Conservation (phyloP, 1,284 basidiomycete genomes). For the Peniophora sp. region DNA sequence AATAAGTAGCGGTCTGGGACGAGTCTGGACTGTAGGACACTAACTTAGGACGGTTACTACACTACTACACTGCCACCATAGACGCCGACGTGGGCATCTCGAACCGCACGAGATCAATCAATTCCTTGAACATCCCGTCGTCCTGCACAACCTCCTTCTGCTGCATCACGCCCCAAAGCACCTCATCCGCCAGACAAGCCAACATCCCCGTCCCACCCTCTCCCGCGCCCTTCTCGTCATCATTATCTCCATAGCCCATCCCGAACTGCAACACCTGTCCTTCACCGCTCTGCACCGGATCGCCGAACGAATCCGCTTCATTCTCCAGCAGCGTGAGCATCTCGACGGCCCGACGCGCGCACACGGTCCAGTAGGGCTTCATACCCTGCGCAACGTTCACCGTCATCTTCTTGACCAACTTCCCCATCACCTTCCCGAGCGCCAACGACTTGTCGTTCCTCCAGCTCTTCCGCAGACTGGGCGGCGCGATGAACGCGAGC, state of each 20-base stretch:
- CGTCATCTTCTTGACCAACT: conserved; percentile 57
- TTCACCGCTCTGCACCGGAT: conserved; percentile 45
- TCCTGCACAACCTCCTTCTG: conserved; percentile 56
- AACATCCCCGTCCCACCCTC: conserved; percentile 71
- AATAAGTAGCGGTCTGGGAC: too few relatives aligned
- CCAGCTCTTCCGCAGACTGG: conserved; percentile 61
- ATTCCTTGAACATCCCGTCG: conserved; percentile 60
- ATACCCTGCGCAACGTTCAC: conserved; percentile 37
- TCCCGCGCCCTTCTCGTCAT: conserved; percentile 57
- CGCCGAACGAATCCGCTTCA: conserved; percentile 58
- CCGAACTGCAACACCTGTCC: conserved; percentile 59
- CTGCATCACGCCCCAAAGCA: conserved; percentile 62
- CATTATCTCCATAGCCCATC: conserved; percentile 51
- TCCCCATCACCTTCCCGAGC: conserved; percentile 55
- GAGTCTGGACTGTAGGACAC: too few relatives aligned
- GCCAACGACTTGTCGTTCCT: conserved; percentile 52
- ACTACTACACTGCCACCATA: neutral
- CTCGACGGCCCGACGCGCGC: conserved; percentile 75
- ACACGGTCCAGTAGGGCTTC: conserved; percentile 49
- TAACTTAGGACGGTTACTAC: neutral
- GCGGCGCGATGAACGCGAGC: conserved; percentile 78
- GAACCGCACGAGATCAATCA: conserved; percentile 68
- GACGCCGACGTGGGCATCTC: conserved; percentile 20
- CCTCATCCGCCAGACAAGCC: conserved; percentile 59
- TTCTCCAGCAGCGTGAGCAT: conserved; percentile 82